phyloP scores from a whole-genome alignment of 306 rosid genomes.

The Lathyrus sativus region DNA sequence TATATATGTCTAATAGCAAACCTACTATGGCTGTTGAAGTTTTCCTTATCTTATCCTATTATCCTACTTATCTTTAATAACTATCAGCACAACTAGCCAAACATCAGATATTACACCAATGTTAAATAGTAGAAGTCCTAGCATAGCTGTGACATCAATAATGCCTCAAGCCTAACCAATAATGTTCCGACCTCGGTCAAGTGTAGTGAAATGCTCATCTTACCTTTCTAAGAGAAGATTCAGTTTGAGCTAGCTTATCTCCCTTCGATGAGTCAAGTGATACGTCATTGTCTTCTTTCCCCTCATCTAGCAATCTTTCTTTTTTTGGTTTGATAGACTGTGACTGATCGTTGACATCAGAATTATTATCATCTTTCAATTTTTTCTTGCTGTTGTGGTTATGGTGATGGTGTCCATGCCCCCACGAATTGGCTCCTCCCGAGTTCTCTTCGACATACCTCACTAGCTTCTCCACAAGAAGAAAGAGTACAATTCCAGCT shows the following conservation, averaged over 20 bases:
- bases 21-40: slow-evolving; percentile 21
- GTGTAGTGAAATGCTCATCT: slow-evolving; percentile 29
- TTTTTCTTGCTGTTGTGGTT: slow-evolving; percentile 61
- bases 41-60: neutral
- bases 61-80: slow-evolving; percentile 8
- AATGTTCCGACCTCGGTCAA: slow-evolving; percentile 21
- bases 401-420: slow-evolving; percentile 82
- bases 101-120: slow-evolving; percentile 25
- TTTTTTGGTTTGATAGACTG: slow-evolving; percentile 39
- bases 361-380: slow-evolving; percentile 57
- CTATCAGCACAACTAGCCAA: slow-evolving; percentile 25
- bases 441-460: slow-evolving; percentile 90
- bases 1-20: slow-evolving; percentile 14
- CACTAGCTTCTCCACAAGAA: slow-evolving; percentile 88
- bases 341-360: slow-evolving; percentile 30
- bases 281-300: slow-evolving; percentile 38
- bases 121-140: slow-evolving; percentile 13
- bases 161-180: slow-evolving; percentile 22
- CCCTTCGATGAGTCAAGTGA: slow-evolving; percentile 45
- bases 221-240: slow-evolving; percentile 69
- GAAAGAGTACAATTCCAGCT: slow-evolving; percentile 95
- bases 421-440: slow-evolving; percentile 62
- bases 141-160: slow-evolving; percentile 21
- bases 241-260: slow-evolving; percentile 44
- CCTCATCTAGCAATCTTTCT: slow-evolving; percentile 42